A percentile compares a stretch with the other conserved stretches of the same genome.
phyloP scores from a whole-genome alignment of 1,139 yeast species.

The Geotrichum candidum region DNA sequence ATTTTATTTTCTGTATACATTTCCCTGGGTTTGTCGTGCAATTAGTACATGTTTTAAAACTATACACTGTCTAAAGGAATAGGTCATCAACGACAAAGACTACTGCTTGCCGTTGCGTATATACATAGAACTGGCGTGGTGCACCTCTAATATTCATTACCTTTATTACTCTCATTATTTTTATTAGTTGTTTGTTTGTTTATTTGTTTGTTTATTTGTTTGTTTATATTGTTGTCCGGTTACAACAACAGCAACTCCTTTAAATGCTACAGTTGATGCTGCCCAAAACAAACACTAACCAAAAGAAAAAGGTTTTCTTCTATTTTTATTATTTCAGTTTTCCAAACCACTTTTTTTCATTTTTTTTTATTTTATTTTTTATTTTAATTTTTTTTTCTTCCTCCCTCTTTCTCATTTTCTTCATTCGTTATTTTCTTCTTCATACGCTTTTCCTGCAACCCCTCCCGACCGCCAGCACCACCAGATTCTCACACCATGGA shows the following conservation, averaged over 20 bases:
- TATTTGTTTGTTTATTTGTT: not conserved
- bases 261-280: not conserved
- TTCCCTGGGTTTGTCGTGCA: no score
- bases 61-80: no score
- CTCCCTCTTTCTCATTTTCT: not conserved
- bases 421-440: not conserved
- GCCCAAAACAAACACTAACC: not conserved
- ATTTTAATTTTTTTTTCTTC: not conserved
- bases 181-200: no score
- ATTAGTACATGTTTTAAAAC: no score
- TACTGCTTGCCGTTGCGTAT: no score
- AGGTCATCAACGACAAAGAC: no score
- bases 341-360: not conserved
- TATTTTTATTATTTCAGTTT: not conserved
- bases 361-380: no score
- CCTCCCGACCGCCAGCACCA: not conserved
- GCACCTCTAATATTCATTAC: not conserved
- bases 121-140: no score
- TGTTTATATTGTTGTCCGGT: not conserved
- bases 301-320: not conserved
- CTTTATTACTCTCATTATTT: not conserved
- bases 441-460: not conserved
- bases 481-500: not conserved
- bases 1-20: no score
- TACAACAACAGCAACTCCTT: not conserved